These are phyloP conservation scores for Geotrichum phurueaensis DNA, from an alignment of 1,139 yeast species.

Conservation along the genomic window DNA sequence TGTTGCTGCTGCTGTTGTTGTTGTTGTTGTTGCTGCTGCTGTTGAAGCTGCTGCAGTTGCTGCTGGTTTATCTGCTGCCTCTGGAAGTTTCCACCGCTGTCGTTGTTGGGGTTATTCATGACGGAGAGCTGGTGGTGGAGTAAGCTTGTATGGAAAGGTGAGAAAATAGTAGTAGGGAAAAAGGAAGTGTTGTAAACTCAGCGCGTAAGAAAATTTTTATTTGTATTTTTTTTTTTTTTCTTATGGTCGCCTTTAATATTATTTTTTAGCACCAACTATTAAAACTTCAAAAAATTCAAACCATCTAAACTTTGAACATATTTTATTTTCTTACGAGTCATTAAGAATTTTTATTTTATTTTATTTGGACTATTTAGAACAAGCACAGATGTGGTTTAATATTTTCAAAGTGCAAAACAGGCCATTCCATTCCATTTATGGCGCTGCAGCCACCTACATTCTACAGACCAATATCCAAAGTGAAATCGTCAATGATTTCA, in stretches of 20 bases:
- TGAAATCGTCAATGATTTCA: conserved; percentile 1
- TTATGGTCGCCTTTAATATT: not conserved
- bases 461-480: not conserved
- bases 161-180: not conserved
- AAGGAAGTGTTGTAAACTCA: not conserved
- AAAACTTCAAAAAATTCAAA: not conserved
- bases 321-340: not conserved
- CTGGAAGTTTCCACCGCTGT: not conserved
- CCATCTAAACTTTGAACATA: not conserved
- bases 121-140: not conserved
- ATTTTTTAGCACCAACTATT: not conserved
- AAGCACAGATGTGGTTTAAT: not conserved
- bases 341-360: not conserved
- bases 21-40: conserved; percentile 19
- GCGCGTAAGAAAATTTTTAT: not conserved
- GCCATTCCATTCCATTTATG: not conserved
- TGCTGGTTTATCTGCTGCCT: conserved; percentile 21
- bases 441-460: not conserved
- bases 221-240: not conserved
- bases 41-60: conserved; percentile 21
- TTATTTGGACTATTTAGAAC: not conserved
- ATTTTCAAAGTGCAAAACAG: not conserved
- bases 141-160: not conserved
- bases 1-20: conserved; percentile 1
- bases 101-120: not conserved